These are phyloP conservation scores for Fragilaria crotonensis DNA, from an alignment of 108 stramenopile species.

Conservation along the genomic window DNA sequence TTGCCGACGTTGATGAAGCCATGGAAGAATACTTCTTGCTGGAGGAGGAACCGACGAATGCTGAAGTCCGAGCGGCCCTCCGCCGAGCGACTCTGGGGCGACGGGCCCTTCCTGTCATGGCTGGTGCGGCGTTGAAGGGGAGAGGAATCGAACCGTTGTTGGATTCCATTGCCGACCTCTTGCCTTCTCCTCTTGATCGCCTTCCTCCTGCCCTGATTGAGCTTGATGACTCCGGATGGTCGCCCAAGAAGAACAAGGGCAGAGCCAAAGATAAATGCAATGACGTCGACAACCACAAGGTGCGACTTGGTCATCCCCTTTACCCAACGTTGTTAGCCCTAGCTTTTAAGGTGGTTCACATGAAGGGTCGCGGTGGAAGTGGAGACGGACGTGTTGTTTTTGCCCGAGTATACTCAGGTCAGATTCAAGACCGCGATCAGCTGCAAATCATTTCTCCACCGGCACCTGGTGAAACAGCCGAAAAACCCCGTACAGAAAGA, in stretches of 20 bases:
- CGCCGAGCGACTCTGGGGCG: constrained; percentile 60
- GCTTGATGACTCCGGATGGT: constrained; percentile 17
- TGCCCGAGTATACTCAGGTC: constrained; percentile 81
- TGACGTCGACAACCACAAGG: neutral
- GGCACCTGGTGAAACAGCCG: constrained; percentile 27
- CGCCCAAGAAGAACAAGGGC: neutral
- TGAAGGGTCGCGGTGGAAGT: constrained; percentile 83
- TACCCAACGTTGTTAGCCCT: constrained; percentile 67
- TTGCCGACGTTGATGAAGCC: constrained; percentile 79
- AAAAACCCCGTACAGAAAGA: constrained; percentile 43
- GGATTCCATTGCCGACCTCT: constrained; percentile 86
- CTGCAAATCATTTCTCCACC: constrained; percentile 65
- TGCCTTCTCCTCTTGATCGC: constrained; percentile 92
- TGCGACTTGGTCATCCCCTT: constrained; percentile 58
- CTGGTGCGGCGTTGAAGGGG: constrained; percentile 83
- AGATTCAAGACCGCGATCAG: constrained; percentile 48
- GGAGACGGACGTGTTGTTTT: constrained; percentile 88
- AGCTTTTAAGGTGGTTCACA: constrained; percentile 88
- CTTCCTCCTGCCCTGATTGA: constrained; percentile 43
- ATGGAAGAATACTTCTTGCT: constrained; percentile 75
- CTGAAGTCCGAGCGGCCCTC: constrained; percentile 56
- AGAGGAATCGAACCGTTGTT: constrained; percentile 91
- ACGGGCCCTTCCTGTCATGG: constrained; percentile 65
- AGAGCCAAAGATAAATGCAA: constrained; percentile 6
- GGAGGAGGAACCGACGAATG: constrained; percentile 54